A percentile compares a stretch with the other conserved stretches of the same genome.
Evolutionary conservation across 2,329 filamentous ascomycete species (phyloP).

Genomic region (Aspergillus pseudotamarii): DNA sequence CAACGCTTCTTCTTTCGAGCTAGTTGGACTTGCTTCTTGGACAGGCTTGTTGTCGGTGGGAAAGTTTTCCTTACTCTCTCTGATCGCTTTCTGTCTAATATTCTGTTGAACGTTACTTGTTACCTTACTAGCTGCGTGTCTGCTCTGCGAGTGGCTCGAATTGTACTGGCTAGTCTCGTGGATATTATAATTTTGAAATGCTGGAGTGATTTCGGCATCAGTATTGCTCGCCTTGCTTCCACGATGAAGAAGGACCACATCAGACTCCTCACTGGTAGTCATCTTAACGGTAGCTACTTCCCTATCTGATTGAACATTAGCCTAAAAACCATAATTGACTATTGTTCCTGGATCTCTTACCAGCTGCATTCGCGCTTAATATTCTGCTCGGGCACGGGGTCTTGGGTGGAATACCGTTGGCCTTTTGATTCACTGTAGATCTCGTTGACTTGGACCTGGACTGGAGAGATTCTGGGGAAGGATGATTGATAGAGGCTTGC

Average conservation of each 20-base stretch:
- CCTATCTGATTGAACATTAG: neutral
- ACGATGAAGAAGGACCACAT: constrained; percentile 24
- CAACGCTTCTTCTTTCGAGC: constrained; percentile 12
- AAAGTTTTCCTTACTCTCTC: neutral
- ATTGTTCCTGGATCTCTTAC: neutral
- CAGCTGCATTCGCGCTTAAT: neutral
- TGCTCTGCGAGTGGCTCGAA: neutral
- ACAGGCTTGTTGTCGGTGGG: neutral
- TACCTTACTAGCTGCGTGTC: neutral
- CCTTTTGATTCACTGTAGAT: neutral
- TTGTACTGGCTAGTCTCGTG: neutral
- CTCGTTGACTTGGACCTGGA: neutral
- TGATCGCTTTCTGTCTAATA: neutral
- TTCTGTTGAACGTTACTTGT: neutral
- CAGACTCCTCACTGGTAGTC: constrained; percentile 22
- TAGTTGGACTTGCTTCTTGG: neutral
- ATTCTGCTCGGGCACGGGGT: neutral
- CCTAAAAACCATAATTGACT: neutral
- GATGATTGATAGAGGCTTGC: neutral
- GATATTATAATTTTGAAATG: neutral
- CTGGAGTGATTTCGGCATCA: neutral
- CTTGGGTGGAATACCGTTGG: neutral
- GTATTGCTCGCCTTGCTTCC: neutral
- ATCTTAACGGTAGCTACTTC: constrained; percentile 4
- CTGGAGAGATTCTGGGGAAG: neutral